These are phyloP conservation scores for Kentomonas sorsogonicus DNA, from an alignment of 208 protist species.

Conservation along the genomic window DNA sequence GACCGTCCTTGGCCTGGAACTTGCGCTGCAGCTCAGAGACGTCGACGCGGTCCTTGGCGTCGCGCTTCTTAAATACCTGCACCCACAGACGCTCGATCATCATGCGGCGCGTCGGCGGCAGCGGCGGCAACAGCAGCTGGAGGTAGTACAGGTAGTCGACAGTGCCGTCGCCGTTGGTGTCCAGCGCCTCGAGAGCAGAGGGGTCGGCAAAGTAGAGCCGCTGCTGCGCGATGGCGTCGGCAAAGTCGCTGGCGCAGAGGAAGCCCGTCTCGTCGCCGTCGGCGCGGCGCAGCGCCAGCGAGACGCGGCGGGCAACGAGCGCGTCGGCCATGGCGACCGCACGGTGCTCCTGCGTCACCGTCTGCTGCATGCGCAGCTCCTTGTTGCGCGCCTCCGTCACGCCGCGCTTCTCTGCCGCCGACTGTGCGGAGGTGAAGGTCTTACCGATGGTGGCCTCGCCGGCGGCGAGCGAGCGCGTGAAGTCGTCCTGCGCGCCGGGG, in stretches of 20 bases:
- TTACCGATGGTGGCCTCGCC: conserved; percentile 12
- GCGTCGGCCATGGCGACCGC: conserved; percentile 26
- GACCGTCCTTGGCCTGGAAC: conserved; percentile 50
- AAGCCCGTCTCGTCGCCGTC: conserved; percentile 35
- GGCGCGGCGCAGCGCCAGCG: conserved; percentile 26
- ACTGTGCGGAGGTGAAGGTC: conserved; percentile 40
- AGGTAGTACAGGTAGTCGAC: conserved; percentile 73
- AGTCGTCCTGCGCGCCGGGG: conserved; percentile 18
- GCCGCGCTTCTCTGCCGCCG: conserved; percentile 31
- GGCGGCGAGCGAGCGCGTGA: conserved; percentile 17
- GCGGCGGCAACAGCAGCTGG: conserved; percentile 36
- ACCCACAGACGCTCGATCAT: conserved; percentile 77
- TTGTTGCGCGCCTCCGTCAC: conserved; percentile 31
- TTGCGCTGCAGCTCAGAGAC: conserved; percentile 52
- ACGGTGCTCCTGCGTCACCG: conserved; percentile 40
- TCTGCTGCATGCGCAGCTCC: conserved; percentile 24
- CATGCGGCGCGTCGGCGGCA: conserved; percentile 53
- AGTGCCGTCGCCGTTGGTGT: conserved; percentile 67
- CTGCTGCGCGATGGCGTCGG: conserved; percentile 39
- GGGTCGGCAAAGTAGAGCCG: conserved; percentile 63
- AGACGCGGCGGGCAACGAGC: conserved; percentile 29
- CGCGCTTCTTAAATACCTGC: conserved; percentile 43
- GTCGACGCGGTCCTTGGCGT: conserved; percentile 34
- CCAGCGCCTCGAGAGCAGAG: conserved; percentile 36
- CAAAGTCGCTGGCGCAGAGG: conserved; percentile 37